Base-by-base conservation (phyloP, 192 early-diverging fungal species). In the Coemansia sp. region DNA sequence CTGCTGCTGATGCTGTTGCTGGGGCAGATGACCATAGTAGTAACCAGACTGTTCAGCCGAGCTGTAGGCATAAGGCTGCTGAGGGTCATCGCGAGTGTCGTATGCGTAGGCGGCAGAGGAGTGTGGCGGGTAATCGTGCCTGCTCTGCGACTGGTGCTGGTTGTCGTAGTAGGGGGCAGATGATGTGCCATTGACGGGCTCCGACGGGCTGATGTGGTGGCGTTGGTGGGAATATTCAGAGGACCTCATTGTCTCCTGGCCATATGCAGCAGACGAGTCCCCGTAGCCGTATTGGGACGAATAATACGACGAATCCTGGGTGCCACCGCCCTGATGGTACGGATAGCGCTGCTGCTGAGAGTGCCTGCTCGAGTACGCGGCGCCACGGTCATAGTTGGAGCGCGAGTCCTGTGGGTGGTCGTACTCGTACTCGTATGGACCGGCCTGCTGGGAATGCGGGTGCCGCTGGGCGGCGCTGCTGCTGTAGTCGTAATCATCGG, bases 271-370 rank as follows among this genome's bases (percentile, higher is more conserved):
- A 17, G 53, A 43, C 24, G 28, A 10, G 27, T 10, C 27, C 4
- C 19, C 34, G 22, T 49, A 34, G n/a, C 49, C 53, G 40, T 64
- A 57, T 29, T 42, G 62, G 15, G 53, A 33, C 13, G 58, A 51
- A 42, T 72, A 72, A 52, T 65, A 72, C 25, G n/a, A n/a, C n/a
- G 60, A 61, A 29, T 55, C 60, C n/a, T 58, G 55, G 4, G 38
- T 15, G n/a, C n/a, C n/a, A 38, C 37, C 30, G 11, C 35, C 26
- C 9, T 46, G 32, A 11, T 37, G 48, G 5, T 40, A 14, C 17
- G 37, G 55, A 6, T 50, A 38, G 2, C 43, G 55, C 52, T 63
- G 52, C 24, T 48, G 29, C 18, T 64, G 53, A 19, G 56, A 41
- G 38, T 46, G 38, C 42, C 57, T n/a, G n/a, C n/a, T n/a, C n/a